Percentiles rank a stretch among this genome's conserved stretches.
These are phyloP conservation scores for Solanum habrochaites DNA, from an alignment of 257 asterid genomes.

Conservation along the genomic window DNA sequence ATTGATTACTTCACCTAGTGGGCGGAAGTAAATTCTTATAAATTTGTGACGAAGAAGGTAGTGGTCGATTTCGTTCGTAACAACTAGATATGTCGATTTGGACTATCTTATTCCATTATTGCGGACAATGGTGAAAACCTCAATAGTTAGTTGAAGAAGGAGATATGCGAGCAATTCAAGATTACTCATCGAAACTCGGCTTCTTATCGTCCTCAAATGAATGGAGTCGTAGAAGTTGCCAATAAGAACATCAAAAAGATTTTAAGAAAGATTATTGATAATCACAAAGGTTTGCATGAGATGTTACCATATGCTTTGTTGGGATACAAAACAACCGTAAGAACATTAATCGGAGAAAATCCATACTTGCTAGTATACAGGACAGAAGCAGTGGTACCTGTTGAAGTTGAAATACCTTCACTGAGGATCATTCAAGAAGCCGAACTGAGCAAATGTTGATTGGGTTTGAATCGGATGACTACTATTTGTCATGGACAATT, in stretches of 20 bases:
- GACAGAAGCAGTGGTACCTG: neutral
- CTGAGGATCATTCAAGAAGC: neutral
- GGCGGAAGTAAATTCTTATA: too few species aligned
- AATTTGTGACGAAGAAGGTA: too few species aligned
- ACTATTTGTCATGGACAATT: neutral
- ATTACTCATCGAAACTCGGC: neutral
- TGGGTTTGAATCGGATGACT: neutral
- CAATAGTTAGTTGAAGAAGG: neutral
- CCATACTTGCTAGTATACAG: neutral
- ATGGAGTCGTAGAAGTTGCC: neutral
- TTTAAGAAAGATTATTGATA: neutral
- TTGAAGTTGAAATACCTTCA: neutral
- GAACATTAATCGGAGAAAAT: neutral
- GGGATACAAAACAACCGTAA: neutral
- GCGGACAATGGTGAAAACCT: too few species aligned
- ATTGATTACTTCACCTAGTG: too few species aligned
- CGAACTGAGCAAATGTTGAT: neutral
- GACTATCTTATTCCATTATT: too few species aligned
- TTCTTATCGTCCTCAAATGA: neutral
- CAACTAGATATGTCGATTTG: too few species aligned
- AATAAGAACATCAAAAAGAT: too few species aligned
- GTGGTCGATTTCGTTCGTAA: too few species aligned
- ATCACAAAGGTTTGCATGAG: neutral
- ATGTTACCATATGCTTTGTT: neutral
- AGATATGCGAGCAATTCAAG: neutral